These are phyloP conservation scores for Pseudocercospora eumusae DNA, from an alignment of 2,329 filamentous ascomycete species.

Conservation along the genomic window DNA sequence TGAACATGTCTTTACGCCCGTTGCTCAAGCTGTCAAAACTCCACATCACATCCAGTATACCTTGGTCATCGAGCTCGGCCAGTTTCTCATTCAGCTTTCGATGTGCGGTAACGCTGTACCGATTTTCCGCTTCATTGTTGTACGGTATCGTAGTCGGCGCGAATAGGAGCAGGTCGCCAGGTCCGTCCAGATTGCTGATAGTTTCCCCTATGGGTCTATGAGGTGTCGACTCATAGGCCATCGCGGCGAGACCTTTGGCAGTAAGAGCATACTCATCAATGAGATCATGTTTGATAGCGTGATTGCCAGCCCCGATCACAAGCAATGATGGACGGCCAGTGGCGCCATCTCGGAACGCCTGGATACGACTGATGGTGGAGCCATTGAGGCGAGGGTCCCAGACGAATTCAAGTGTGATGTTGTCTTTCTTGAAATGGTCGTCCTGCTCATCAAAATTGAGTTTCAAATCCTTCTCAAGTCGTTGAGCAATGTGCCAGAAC, in stretches of 20 bases:
- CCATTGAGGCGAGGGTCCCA: slow-evolving; percentile 66
- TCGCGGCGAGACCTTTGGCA: slow-evolving; percentile 49
- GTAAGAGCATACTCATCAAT: slow-evolving; percentile 50
- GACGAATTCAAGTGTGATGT: slow-evolving; percentile 57
- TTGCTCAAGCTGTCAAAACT: slow-evolving; percentile 54
- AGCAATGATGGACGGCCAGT: slow-evolving; percentile 47
- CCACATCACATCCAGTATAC: slow-evolving; percentile 50
- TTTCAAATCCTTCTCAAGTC: slow-evolving; percentile 47
- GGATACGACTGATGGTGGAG: slow-evolving; percentile 48
- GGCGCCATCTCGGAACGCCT: slow-evolving; percentile 39
- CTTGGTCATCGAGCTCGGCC: slow-evolving; percentile 42
- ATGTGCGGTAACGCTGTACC: slow-evolving; percentile 16
- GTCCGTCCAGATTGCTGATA: slow-evolving; percentile 22
- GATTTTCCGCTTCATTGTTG: slow-evolving; percentile 35
- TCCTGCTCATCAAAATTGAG: slow-evolving; percentile 37
- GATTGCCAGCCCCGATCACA: slow-evolving; percentile 58
- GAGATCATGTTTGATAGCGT: slow-evolving; percentile 55
- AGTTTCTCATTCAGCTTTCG: slow-evolving; percentile 56
- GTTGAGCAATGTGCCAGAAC: slow-evolving; percentile 59
- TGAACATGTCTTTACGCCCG: slow-evolving; percentile 43
- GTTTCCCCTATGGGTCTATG: slow-evolving; percentile 21
- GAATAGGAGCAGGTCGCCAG: slow-evolving; percentile 44
- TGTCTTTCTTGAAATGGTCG: slow-evolving; percentile 48
- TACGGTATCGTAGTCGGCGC: slow-evolving; percentile 51
- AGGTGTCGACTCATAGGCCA: slow-evolving; percentile 18